Base-by-base conservation (phyloP, 1,284 basidiomycete genomes). In the Irpex sp. region DNA sequence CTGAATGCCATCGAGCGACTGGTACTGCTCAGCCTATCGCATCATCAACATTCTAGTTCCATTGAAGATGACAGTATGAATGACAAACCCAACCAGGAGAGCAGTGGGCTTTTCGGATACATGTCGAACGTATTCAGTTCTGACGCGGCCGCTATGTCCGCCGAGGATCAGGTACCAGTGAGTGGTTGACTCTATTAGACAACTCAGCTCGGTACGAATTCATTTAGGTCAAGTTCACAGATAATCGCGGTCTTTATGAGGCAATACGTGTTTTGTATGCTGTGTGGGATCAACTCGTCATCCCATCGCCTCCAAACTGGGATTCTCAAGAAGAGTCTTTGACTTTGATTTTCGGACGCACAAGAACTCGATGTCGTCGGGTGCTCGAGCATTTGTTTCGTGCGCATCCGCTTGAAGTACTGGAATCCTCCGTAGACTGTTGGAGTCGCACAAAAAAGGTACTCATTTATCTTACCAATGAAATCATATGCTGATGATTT, bases 311-410 rank as follows among this genome's bases (percentile, higher is more conserved):
- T 2, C 73, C 75, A 40, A 63, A 72, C 1, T 82, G 79, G 75
- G 81, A 82, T 13, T 81, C 88, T 2, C 82, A 82, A 70, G 84
- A 88, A 64, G 91, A 92, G 55, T 86, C 88, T 0, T 68, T 91
- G 31, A 79, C 82, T 1, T 76, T 91, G 59, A 87, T 92, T 37
- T 90, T 84, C 69, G 82, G 72, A 58, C 85, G 90, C 57, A 83
- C 89, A 34, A 81, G 90, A 63, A 71, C 80, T 38, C 84, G 94
- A 34, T 88, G 89, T 71, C 85, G 87, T 44, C 86, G 91, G 64
- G 92, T 90, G 0, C 76, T 98, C 44, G 96, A 97, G 70, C 89
- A 93, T 69, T 79, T 98, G 15, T 97, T 97, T 79, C 89, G 91
- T 37, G 82, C 85, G 0, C 87, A 93, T 66, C 85, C 93, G 0